Conservation (phyloP, 257 asterid genomes). For the Gardenia jasminoides region DNA sequence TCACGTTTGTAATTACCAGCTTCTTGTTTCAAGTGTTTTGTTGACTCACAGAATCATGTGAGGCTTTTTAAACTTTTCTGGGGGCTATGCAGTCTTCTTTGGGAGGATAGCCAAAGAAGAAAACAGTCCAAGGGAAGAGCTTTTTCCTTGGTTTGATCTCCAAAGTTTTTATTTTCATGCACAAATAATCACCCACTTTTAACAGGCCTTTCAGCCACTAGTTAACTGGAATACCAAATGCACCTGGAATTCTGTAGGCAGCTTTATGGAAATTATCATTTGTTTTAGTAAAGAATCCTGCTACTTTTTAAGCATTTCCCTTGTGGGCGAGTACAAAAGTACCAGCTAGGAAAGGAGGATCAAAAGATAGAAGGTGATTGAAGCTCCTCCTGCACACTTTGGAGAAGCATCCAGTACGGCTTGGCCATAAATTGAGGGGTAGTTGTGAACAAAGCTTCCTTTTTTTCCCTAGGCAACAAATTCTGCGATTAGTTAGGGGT, state of each 20-base stretch:
- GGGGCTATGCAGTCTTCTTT: background rate
- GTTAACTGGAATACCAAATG: background rate
- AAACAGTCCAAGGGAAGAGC: too few species aligned
- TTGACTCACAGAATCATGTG: background rate
- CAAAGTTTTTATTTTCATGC: background rate
- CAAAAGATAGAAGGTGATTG: background rate
- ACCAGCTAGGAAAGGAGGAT: background rate
- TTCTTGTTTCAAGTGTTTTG: background rate
- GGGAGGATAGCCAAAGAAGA: background rate
- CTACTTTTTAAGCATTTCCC: background rate
- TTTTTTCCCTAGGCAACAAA: too few species aligned
- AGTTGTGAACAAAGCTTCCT: background rate
- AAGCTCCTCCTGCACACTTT: background rate
- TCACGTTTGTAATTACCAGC: background rate
- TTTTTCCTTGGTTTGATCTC: background rate
- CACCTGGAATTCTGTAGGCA: background rate
- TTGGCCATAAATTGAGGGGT: background rate
- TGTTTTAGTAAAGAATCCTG: background rate
- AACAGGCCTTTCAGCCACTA: background rate
- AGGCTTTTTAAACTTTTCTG: background rate
- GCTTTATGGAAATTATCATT: background rate
- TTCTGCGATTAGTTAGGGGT: too few species aligned
- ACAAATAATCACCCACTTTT: background rate
- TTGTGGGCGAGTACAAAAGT: background rate
- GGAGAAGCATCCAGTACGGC: background rate